Conservation (phyloP, 768 basidiomycete species). For the Suillus placidus region DNA sequence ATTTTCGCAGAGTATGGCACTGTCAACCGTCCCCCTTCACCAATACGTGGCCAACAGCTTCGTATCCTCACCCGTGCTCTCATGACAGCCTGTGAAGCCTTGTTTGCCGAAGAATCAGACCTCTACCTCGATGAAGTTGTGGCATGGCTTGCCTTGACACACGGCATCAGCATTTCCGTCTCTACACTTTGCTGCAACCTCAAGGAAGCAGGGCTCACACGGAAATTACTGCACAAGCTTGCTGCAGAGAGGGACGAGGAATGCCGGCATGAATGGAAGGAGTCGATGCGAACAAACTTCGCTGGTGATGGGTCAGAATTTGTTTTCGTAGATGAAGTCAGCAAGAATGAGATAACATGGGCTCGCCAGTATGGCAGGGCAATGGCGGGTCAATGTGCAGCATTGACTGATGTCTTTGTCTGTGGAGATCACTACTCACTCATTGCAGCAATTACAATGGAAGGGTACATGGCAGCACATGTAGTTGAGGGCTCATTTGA, state of each 20-base stretch:
- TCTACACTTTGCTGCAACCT: slow-evolving; percentile 12
- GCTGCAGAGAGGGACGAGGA: slow-evolving; percentile 28
- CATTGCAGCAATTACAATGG: slow-evolving; percentile 35
- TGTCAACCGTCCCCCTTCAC: slow-evolving; percentile 21
- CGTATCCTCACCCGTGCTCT: slow-evolving; percentile 22
- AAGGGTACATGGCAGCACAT: slow-evolving; percentile 38
- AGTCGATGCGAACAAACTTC: slow-evolving; percentile 2
- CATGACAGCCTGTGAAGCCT: slow-evolving; percentile 20
- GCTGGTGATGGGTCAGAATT: slow-evolving; percentile 23
- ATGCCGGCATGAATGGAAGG: slow-evolving; percentile 20
- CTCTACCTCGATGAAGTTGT: slow-evolving; percentile 12
- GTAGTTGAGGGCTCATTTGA: neutral
- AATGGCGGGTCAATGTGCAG: slow-evolving; percentile 22
- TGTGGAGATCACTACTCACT: slow-evolving; percentile 36
- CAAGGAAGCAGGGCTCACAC: slow-evolving; percentile 10
- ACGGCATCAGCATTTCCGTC: neutral
- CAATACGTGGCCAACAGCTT: slow-evolving; percentile 21
- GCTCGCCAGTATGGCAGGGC: slow-evolving; percentile 31
- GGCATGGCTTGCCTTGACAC: slow-evolving; percentile 7
- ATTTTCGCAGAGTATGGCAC: slow-evolving; percentile 21
- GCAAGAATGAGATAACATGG: slow-evolving; percentile 25
- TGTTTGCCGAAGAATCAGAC: slow-evolving; percentile 22
- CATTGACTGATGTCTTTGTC: slow-evolving; percentile 26
- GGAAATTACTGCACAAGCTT: slow-evolving; percentile 20
- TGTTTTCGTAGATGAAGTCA: slow-evolving; percentile 31